phyloP scores from a whole-genome alignment of 2,329 filamentous ascomycete genomes.

The Leptographium wingfieldii region DNA sequence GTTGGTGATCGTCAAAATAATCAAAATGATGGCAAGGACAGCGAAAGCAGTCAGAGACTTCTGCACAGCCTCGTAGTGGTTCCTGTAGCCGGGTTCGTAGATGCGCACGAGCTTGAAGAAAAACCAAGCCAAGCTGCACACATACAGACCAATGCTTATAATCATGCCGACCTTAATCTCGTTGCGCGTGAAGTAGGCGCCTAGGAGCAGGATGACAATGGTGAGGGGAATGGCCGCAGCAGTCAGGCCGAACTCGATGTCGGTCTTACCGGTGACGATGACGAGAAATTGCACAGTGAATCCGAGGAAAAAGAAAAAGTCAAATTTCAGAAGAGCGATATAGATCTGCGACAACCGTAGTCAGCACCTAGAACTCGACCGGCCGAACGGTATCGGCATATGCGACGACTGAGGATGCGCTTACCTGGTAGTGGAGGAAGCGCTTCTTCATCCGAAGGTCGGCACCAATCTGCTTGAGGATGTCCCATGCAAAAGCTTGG shows the following conservation, averaged over 20 bases:
- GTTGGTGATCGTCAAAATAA: slow-evolving; percentile 78
- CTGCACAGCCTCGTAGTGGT: slow-evolving; percentile 63
- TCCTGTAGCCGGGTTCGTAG: slow-evolving; percentile 52
- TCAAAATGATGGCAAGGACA: slow-evolving; percentile 78
- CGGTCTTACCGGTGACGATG: slow-evolving; percentile 59
- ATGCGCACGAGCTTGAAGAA: slow-evolving; percentile 97
- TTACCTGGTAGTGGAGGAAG: slow-evolving; percentile 92
- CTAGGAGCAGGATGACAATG: slow-evolving; percentile 73
- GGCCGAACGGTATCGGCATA: too few species aligned
- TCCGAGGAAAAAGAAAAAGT: slow-evolving; percentile 99
- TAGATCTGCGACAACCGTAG: slow-evolving; percentile 55
- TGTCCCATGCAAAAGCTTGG: slow-evolving; percentile 97
- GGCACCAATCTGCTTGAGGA: slow-evolving; percentile 97
- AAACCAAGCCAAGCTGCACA: slow-evolving; percentile 86
- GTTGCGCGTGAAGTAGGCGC: slow-evolving; percentile 71
- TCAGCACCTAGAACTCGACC: slow-evolving; percentile 11
- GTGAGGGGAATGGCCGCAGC: slow-evolving; percentile 84
- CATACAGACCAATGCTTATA: slow-evolving; percentile 68
- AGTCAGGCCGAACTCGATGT: slow-evolving; percentile 74
- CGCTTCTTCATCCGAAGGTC: slow-evolving; percentile 94
- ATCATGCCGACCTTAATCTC: slow-evolving; percentile 74
- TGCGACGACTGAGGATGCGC: neutral
- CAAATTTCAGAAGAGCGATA: slow-evolving; percentile 94
- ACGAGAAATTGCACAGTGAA: slow-evolving; percentile 98
- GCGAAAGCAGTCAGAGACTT: slow-evolving; percentile 88